These are phyloP conservation scores for Verticillium dahliae DNA, from an alignment of 2,329 filamentous ascomycete genomes.

Conservation along the genomic window DNA sequence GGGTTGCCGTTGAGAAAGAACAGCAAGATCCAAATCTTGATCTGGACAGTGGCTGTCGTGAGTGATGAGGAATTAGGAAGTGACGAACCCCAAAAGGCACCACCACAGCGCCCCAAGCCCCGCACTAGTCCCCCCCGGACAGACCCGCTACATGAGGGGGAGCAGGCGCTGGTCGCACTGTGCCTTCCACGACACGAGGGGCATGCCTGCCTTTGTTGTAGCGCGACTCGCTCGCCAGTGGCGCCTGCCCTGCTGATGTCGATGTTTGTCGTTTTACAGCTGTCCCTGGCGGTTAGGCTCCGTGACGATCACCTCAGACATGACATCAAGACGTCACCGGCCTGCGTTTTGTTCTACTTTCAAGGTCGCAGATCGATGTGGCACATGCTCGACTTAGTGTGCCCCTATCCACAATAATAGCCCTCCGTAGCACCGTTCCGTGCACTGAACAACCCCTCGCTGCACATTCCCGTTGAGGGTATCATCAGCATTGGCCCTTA, in stretches of 20 bases:
- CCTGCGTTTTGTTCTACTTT: not conserved
- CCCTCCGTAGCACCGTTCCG: no score
- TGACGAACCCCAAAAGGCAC: not conserved
- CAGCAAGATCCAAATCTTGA: not conserved
- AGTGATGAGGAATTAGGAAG: not conserved
- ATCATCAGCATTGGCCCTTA: no score
- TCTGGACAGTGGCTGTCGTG: not conserved
- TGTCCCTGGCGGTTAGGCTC: not conserved
- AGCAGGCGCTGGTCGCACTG: not conserved
- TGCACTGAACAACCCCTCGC: no score
- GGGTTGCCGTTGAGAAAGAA: not conserved
- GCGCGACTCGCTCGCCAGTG: not conserved
- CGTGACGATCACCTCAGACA: not conserved
- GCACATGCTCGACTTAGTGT: not conserved
- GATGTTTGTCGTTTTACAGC: not conserved
- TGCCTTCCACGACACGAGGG: not conserved
- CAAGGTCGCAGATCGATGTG: not conserved
- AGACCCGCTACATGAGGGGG: not conserved
- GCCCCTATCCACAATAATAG: no score
- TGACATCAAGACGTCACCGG: not conserved
- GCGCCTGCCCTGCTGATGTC: not conserved
- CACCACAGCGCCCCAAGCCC: not conserved
- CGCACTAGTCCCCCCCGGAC: not conserved
- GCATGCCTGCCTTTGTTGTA: not conserved
- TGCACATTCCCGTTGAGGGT: no score